Conservation (phyloP, 1,139 yeast genomes). For the Insectozyma bohioensis region DNA sequence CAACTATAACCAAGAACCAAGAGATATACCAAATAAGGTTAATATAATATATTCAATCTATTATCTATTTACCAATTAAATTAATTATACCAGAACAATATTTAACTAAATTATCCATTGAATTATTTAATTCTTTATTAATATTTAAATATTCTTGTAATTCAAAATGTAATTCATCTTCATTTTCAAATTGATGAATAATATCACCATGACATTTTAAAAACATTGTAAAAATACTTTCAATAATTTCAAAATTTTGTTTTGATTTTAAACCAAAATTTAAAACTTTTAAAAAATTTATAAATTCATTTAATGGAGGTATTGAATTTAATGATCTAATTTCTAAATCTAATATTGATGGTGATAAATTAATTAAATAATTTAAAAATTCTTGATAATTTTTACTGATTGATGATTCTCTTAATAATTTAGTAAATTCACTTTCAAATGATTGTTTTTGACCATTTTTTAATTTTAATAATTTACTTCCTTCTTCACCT, state of each 20-base stretch:
- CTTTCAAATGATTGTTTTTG: conserved; percentile 59
- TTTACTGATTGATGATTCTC: conserved; percentile 43
- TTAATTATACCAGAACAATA: conserved; percentile 82
- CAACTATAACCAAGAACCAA: too few relatives aligned
- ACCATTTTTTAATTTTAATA: conserved; percentile 24
- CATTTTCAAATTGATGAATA: conserved; percentile 48
- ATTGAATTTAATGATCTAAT: conserved; percentile 72
- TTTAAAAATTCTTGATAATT: conserved; percentile 54
- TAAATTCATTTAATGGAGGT: conserved; percentile 65
- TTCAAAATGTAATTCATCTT: conserved; percentile 35
- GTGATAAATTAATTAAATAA: conserved; percentile 63
- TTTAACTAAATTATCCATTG: conserved; percentile 68
- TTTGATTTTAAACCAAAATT: conserved; percentile 58
- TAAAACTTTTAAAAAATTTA: conserved; percentile 64
- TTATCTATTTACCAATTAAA: conserved; percentile 22
- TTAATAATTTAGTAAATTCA: conserved; percentile 64
- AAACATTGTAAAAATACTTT: conserved; percentile 77
- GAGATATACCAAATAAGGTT: too few relatives aligned
- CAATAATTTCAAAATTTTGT: conserved; percentile 64
- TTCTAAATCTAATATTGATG: conserved; percentile 81
- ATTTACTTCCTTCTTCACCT: conserved; percentile 22
- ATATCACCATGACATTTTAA: conserved; percentile 83
- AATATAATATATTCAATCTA: conserved; percentile 4
- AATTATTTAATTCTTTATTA: conserved; percentile 43
- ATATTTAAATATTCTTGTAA: conserved; percentile 39